Conservation (phyloP, 305 asterid species). For the Fraxinus nigra region DNA sequence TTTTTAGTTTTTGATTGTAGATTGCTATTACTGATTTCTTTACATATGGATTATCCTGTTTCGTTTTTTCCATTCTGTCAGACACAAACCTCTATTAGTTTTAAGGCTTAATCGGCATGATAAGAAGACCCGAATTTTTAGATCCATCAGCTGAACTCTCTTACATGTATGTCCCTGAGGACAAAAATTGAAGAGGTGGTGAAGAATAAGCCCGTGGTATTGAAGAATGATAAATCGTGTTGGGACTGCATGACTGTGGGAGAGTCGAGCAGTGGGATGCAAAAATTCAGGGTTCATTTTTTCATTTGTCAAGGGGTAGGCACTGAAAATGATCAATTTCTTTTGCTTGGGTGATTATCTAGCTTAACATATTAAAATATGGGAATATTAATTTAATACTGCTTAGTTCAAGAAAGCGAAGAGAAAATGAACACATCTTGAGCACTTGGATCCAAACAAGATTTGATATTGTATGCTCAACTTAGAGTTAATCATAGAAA, state of each 20-base stretch:
- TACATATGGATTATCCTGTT: not conserved
- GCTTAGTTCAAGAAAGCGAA: not conserved
- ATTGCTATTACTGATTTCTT: not conserved
- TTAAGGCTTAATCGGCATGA: not conserved
- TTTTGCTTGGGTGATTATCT: not conserved
- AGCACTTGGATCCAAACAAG: not conserved
- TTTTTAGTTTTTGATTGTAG: not conserved
- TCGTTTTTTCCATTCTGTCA: not conserved
- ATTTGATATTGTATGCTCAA: not conserved
- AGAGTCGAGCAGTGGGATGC: not conserved
- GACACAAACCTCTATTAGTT: not conserved
- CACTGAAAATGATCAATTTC: not conserved
- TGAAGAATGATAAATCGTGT: not conserved
- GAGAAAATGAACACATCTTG: not conserved
- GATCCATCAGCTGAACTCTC: not conserved
- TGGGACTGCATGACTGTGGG: not conserved
- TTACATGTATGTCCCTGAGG: not conserved
- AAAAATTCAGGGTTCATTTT: not conserved
- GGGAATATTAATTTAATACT: not conserved
- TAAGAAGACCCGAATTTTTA: not conserved
- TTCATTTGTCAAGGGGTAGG: not conserved
- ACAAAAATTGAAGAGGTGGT: not conserved
- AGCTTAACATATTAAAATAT: not conserved
- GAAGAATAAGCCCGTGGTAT: not conserved
- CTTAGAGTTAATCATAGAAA: not conserved